These are phyloP conservation scores for Phylloporus sp. DNA, from an alignment of 768 basidiomycete species.

Conservation along the genomic window DNA sequence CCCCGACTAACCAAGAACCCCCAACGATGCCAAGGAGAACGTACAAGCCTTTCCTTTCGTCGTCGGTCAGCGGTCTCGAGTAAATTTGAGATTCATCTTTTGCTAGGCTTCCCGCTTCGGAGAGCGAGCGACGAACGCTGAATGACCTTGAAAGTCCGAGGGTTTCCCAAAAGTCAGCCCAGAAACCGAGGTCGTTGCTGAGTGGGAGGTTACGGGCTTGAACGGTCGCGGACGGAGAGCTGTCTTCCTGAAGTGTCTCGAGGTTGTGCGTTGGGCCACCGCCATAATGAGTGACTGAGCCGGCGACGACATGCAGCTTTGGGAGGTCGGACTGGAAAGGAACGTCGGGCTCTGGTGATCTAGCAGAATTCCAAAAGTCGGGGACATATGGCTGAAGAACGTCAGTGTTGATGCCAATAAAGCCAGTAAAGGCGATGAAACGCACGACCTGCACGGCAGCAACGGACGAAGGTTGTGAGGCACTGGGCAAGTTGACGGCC, in stretches of 20 bases:
- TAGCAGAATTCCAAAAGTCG: conserved; percentile 57
- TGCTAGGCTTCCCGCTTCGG: conserved; percentile 7
- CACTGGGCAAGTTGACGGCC: conserved; percentile 55
- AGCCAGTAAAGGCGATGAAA: conserved; percentile 6
- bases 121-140: conserved; percentile 17
- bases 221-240: background rate
- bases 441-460: conserved; percentile 58
- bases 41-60: conserved; percentile 49
- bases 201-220: conserved; percentile 12
- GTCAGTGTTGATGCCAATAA: conserved; percentile 2
- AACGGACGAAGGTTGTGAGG: conserved; percentile 40
- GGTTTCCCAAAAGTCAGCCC: conserved; percentile 36
- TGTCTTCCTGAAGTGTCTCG: conserved; percentile 21
- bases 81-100: conserved; percentile 15
- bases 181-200: conserved; percentile 21
- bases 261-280: conserved; percentile 47
- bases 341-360: conserved; percentile 29
- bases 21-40: conserved; percentile 45
- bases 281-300: conserved; percentile 42
- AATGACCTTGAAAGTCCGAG: conserved; percentile 34
- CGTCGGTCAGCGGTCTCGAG: conserved; percentile 36
- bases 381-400: conserved; percentile 50
- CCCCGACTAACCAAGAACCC: conserved; percentile 46
- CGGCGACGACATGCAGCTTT: conserved; percentile 50
- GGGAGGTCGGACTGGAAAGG: conserved; percentile 32